Evolutionary conservation across 192 early-diverging fungal species (phyloP).

Genomic region (Kappamyces sp.): DNA sequence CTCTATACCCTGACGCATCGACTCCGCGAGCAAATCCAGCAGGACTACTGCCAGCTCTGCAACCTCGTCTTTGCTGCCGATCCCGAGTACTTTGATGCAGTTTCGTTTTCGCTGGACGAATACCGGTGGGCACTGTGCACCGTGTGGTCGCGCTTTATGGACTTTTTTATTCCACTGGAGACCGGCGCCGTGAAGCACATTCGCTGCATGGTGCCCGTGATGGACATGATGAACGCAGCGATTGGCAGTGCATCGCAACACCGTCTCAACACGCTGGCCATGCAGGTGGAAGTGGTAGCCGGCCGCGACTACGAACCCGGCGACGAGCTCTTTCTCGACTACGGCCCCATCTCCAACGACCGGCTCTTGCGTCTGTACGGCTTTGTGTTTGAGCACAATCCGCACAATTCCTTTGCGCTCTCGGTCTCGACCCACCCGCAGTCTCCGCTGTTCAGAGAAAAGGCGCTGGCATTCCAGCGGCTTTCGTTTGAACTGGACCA

Average conservation of each 20-base stretch:
- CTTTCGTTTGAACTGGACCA: constrained; percentile 6
- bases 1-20: not conserved
- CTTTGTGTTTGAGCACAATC: constrained; percentile 30
- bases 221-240: constrained; percentile 36
- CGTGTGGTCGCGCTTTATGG: constrained; percentile 32
- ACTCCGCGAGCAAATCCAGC: constrained; percentile 10
- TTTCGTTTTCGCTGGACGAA: constrained; percentile 26
- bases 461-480: constrained; percentile 19
- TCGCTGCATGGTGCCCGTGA: constrained; percentile 33
- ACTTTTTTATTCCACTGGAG: constrained; percentile 20
- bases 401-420: constrained; percentile 29
- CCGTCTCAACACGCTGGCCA: constrained; percentile 15
- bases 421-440: constrained; percentile 22
- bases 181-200: not conserved
- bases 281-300: constrained; percentile 28
- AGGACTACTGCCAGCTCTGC: constrained; percentile 9
- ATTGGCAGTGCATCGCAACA: constrained; percentile 25
- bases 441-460: constrained; percentile 33
- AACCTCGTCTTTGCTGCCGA: constrained; percentile 10
- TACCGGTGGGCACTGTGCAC: constrained; percentile 40
- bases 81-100: constrained; percentile 24
- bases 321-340: constrained; percentile 38
- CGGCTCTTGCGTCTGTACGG: constrained; percentile 34
- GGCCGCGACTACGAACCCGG: constrained; percentile 29
- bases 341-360: constrained; percentile 30